These are phyloP conservation scores for Huntiella savannae DNA, from an alignment of 2,329 filamentous ascomycete species.

Conservation along the genomic window DNA sequence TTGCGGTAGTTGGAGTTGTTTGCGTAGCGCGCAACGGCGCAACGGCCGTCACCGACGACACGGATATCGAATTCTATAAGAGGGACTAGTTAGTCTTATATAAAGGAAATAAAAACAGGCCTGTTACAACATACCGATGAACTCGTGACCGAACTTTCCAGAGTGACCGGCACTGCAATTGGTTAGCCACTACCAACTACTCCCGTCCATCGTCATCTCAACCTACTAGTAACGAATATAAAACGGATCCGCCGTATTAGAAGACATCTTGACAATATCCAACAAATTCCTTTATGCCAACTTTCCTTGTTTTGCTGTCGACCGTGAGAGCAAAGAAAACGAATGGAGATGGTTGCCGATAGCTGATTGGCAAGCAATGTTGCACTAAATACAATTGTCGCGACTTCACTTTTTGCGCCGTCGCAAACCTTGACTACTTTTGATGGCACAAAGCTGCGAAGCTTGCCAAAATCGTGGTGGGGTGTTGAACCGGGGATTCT, in stretches of 20 bases:
- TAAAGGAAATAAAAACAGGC: neutral
- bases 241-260: slow-evolving; percentile 45
- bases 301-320: no score
- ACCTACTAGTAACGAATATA: slow-evolving; percentile 95
- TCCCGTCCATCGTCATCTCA: neutral
- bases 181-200: neutral
- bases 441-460: no score
- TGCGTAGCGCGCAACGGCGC: slow-evolving; percentile 85
- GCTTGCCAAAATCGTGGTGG: no score
- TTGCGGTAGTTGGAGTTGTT: slow-evolving; percentile 99
- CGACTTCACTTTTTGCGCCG: no score
- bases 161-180: slow-evolving; percentile 73
- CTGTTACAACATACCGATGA: slow-evolving; percentile 47
- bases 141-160: slow-evolving; percentile 94
- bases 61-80: slow-evolving; percentile 81
- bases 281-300: no score
- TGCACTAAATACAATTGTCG: no score
- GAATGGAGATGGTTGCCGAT: no score
- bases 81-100: neutral
- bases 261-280: neutral
- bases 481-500: no score
- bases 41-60: slow-evolving; percentile 77
- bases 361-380: no score
- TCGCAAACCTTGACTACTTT: no score
- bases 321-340: no score